A percentile compares a stretch with the other conserved stretches of the same genome.
Evolutionary conservation across 331 rosid genomes (phyloP).

Genomic region (Pyracantha coccinea): DNA sequence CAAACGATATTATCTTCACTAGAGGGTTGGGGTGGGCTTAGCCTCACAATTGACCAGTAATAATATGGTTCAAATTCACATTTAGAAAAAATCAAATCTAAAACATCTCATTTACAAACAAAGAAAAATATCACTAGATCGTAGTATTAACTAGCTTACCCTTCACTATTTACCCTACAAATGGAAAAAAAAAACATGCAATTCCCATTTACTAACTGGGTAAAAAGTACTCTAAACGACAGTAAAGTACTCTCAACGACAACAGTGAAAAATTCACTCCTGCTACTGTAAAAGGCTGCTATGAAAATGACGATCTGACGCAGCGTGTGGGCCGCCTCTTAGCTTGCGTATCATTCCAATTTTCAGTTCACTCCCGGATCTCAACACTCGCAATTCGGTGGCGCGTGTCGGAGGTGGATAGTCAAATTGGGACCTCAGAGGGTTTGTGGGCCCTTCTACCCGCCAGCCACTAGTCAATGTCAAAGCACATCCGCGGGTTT

Average conservation of each 20-base stretch:
- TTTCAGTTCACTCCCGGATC: not conserved
- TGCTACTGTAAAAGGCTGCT: not conserved
- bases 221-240: not conserved
- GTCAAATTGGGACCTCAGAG: not conserved
- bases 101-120: accelerated
- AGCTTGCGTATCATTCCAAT: not conserved
- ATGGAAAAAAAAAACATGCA: too few species aligned
- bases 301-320: not conserved
- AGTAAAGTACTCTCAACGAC: not conserved
- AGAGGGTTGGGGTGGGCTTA: too few species aligned
- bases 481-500: slow-evolving; percentile 16
- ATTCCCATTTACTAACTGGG: too few species aligned
- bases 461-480: not conserved
- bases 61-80: too few species aligned
- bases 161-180: too few species aligned
- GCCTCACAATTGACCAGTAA: too few species aligned
- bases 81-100: accelerated
- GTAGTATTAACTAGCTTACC: too few species aligned
- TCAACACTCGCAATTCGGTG: not conserved
- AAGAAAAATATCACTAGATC: too few species aligned
- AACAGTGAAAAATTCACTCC: not conserved
- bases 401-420: not conserved
- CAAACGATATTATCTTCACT: too few species aligned
- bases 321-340: not conserved
- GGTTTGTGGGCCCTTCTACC: not conserved